These are phyloP conservation scores for Botryotinia calthae DNA, from an alignment of 2,329 filamentous ascomycete genomes.

Conservation along the genomic window DNA sequence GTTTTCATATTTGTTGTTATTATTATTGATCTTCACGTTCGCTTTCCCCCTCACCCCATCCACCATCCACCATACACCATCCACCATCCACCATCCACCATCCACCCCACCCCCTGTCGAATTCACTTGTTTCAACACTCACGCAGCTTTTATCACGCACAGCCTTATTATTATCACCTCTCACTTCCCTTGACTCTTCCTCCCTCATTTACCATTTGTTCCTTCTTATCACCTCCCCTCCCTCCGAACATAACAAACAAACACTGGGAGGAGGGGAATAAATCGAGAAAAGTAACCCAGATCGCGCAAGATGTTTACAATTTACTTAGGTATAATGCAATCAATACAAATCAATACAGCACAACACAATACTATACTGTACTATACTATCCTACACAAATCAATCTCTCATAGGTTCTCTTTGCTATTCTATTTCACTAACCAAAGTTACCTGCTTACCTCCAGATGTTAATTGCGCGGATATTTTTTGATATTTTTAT, in stretches of 20 bases:
- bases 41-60: neutral
- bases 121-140: constrained; percentile 12
- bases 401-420: neutral
- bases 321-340: neutral
- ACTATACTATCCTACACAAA: too few relatives aligned
- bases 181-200: neutral
- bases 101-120: neutral
- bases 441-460: neutral
- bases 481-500: neutral
- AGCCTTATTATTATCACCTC: neutral
- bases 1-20: neutral
- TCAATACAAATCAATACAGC: neutral
- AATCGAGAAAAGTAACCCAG: neutral
- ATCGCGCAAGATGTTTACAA: neutral
- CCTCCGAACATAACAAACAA: neutral
- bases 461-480: neutral
- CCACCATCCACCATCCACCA: too few relatives aligned
- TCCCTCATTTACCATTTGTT: neutral
- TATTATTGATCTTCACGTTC: neutral
- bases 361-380: too few relatives aligned
- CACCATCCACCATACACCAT: neutral
- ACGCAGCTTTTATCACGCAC: constrained; percentile 1
- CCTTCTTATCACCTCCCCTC: neutral
- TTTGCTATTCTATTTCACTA: neutral
- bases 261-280: neutral